Conservation (phyloP, 2,329 filamentous ascomycete species). For the Amylocarpus encephaloides region DNA sequence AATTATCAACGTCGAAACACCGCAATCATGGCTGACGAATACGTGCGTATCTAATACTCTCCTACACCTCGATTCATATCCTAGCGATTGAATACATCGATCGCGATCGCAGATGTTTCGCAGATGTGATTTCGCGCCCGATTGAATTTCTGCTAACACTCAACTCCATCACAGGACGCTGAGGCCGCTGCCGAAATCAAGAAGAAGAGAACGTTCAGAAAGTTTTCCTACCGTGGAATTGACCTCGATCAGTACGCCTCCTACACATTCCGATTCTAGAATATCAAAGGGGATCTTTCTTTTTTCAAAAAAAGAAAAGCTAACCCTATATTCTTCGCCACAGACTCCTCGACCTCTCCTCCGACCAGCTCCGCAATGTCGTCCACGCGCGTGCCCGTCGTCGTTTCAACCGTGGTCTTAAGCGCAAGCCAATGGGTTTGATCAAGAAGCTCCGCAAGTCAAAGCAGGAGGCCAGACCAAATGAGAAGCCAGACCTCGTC, state of each 20-base stretch:
- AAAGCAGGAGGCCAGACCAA: conserved; percentile 97
- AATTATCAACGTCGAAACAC: conserved; percentile 29
- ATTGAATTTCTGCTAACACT: conserved; percentile 30
- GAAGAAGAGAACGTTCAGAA: conserved; percentile 99
- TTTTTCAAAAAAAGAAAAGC: conserved; percentile 20
- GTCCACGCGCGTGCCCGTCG: conserved; percentile 97
- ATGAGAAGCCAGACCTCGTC: conserved; percentile 99
- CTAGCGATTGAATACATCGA: background rate
- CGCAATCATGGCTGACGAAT: conserved; percentile 78
- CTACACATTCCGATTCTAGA: conserved; percentile 21
- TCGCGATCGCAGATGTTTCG: background rate
- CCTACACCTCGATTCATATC: background rate
- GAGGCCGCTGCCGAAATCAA: conserved; percentile 99
- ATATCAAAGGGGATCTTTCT: conserved; percentile 30
- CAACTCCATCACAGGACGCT: conserved; percentile 61
- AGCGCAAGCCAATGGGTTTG: conserved; percentile 99
- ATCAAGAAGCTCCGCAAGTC: conserved; percentile 99
- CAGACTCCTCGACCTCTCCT: conserved; percentile 97
- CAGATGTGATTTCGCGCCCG: background rate
- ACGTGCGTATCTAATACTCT: conserved; percentile 48
- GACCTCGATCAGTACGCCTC: conserved; percentile 93
- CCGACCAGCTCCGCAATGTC: conserved; percentile 98
- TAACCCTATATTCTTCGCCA: conserved; percentile 31
- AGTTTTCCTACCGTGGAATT: conserved; percentile 99
- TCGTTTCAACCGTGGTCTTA: conserved; percentile 99